Percentiles rank a stretch among this genome's conserved stretches.
These are phyloP conservation scores for Aethionema arabicum DNA, from an alignment of 345 rosid genomes.

Conservation along the genomic window DNA sequence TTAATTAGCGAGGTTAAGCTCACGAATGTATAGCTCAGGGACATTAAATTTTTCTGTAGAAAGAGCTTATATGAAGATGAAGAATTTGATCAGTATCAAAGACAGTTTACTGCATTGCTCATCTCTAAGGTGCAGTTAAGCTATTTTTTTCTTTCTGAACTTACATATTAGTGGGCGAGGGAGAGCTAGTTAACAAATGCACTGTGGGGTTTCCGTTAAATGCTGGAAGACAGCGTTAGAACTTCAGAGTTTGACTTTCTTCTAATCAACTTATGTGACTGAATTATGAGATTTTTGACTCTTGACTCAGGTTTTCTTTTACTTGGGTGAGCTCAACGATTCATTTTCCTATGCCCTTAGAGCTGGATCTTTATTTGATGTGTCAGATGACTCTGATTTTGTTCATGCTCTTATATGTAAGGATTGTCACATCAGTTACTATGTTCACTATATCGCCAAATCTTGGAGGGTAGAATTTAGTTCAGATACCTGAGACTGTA, in stretches of 20 bases:
- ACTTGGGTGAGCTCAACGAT: slow-evolving; percentile 78
- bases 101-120: slow-evolving; percentile 75
- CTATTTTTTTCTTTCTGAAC: neutral
- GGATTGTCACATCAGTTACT: slow-evolving; percentile 18
- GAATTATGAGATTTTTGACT: neutral
- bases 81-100: slow-evolving; percentile 72
- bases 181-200: neutral
- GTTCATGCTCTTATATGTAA: slow-evolving; percentile 78
- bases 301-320: slow-evolving; percentile 61
- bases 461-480: neutral
- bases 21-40: neutral
- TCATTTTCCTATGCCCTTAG: slow-evolving; percentile 86
- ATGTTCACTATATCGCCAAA: neutral
- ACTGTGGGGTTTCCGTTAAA: neutral
- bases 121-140: slow-evolving; percentile 58
- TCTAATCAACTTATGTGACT: neutral
- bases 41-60: slow-evolving; percentile 29
- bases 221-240: neutral
- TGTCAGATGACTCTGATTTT: slow-evolving; percentile 79
- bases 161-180: no score
- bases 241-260: no score
- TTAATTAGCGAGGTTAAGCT: neutral
- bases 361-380: slow-evolving; percentile 76
- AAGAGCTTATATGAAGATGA: slow-evolving; percentile 87
- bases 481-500: neutral